Conservation (phyloP, 2,329 filamentous ascomycete genomes). For the Colletotrichum sp. region DNA sequence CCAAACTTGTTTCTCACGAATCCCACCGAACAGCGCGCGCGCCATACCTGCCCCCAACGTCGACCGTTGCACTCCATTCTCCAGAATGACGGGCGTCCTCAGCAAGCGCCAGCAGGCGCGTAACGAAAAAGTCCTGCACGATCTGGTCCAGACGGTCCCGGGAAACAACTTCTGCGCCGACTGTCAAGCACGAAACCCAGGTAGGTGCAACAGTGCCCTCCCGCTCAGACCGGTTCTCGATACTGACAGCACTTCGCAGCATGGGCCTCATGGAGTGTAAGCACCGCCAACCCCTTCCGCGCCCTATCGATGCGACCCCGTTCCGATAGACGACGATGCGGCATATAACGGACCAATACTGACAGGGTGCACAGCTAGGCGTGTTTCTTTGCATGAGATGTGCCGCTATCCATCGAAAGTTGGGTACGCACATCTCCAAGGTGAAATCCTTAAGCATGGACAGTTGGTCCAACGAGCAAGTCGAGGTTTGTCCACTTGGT, state of each 20-base stretch:
- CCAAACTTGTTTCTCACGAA: conserved; percentile 1
- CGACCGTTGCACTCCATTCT: conserved; percentile 4
- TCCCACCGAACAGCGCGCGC: background rate
- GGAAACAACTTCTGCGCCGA: conserved; percentile 96
- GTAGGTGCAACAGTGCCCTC: conserved; percentile 47
- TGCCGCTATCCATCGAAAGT: conserved; percentile 91
- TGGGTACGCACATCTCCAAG: conserved; percentile 97
- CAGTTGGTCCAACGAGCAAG: conserved; percentile 93
- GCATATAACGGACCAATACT: background rate
- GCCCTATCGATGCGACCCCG: background rate
- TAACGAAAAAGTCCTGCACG: conserved; percentile 91
- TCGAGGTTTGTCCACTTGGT: conserved; percentile 71
- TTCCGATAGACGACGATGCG: background rate
- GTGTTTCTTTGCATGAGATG: conserved; percentile 98
- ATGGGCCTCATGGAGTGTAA: conserved; percentile 97
- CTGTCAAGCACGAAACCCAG: conserved; percentile 89
- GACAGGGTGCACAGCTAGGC: conserved; percentile 68
- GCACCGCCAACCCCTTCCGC: conserved; percentile 35
- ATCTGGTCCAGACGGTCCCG: conserved; percentile 80
- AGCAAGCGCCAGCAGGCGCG: conserved; percentile 98
- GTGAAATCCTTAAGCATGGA: conserved; percentile 99
- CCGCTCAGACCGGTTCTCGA: background rate
- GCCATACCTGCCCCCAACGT: background rate
- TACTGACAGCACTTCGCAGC: conserved; percentile 50
- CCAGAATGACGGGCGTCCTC: conserved; percentile 71